A percentile compares a stretch with the other conserved stretches of the same genome.
phyloP scores from a whole-genome alignment of 2,329 filamentous ascomycete genomes.

The Beauveria scarabaeidicola region DNA sequence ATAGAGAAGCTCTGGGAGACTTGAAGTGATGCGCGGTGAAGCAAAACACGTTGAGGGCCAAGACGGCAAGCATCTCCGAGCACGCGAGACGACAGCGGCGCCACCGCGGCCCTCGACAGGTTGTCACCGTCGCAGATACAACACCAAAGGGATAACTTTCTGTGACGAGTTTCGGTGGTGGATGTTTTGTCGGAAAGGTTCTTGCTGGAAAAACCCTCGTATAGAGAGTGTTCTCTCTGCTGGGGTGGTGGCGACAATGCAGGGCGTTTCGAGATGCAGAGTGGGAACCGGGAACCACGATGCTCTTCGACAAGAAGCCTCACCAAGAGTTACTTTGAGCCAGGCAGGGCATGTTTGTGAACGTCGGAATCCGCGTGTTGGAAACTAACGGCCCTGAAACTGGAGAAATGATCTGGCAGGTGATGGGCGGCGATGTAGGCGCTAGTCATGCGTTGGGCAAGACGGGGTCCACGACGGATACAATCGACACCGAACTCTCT shows the following conservation, averaged over 20 bases:
- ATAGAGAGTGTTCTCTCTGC: neutral
- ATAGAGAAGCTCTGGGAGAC: neutral
- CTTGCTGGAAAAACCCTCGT: neutral
- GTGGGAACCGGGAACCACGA: neutral
- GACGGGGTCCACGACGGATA: neutral
- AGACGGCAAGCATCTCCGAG: neutral
- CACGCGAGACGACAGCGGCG: neutral
- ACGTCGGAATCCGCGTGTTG: neutral
- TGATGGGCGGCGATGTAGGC: neutral
- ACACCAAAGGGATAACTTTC: neutral
- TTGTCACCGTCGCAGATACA: neutral
- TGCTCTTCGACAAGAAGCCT: too few species aligned
- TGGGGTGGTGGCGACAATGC: neutral
- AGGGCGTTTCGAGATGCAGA: neutral
- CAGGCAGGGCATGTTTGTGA: neutral
- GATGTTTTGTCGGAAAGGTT: neutral
- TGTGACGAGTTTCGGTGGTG: slow-evolving; percentile 6
- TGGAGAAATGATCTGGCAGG: neutral
- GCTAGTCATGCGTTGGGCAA: neutral
- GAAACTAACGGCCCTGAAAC: neutral
- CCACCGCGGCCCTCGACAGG: neutral
- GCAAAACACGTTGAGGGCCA: neutral
- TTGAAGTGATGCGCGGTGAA: neutral
- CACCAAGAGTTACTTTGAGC: too few species aligned
- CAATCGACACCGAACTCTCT: too few species aligned